These are phyloP conservation scores for Coelastrella sp. DNA, from an alignment of 139 green algal species.

Conservation along the genomic window DNA sequence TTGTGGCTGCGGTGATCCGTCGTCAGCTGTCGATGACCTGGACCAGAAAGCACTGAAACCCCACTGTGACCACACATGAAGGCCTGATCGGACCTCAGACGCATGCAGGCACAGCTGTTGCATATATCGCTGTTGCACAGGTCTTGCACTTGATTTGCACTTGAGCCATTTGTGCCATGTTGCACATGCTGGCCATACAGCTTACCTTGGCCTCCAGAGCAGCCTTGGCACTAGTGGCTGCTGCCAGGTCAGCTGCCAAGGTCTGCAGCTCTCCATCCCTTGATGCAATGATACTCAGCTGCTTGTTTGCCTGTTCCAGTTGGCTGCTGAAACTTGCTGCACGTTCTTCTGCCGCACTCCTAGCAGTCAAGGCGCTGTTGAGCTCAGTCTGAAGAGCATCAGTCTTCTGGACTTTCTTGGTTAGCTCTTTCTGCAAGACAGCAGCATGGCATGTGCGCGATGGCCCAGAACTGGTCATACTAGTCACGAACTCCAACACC, in stretches of 20 bases:
- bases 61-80: not conserved
- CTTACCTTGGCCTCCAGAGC: constrained; percentile 23
- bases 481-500: too few relatives aligned
- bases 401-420: constrained; percentile 33
- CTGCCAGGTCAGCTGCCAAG: constrained; percentile 25
- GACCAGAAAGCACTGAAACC: not conserved
- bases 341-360: not conserved
- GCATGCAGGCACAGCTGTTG: not conserved
- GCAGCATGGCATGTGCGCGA: too few relatives aligned
- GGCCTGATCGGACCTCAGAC: not conserved
- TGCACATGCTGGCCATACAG: not conserved
- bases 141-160: not conserved
- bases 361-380: not conserved
- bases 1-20: too few relatives aligned
- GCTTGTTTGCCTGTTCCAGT: not conserved
- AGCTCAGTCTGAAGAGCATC: constrained; percentile 29
- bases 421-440: constrained; percentile 32
- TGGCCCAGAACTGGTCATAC: too few relatives aligned
- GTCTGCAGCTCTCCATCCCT: constrained; percentile 27
- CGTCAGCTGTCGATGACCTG: too few relatives aligned
- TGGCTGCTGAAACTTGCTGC: not conserved
- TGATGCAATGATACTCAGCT: not conserved
- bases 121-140: too few relatives aligned
- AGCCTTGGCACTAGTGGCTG: constrained; percentile 18
- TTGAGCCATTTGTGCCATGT: too few relatives aligned